These are phyloP conservation scores for Pilasporangium apinafurcum DNA, from an alignment of 352 stramenopile genomes.

Conservation along the genomic window DNA sequence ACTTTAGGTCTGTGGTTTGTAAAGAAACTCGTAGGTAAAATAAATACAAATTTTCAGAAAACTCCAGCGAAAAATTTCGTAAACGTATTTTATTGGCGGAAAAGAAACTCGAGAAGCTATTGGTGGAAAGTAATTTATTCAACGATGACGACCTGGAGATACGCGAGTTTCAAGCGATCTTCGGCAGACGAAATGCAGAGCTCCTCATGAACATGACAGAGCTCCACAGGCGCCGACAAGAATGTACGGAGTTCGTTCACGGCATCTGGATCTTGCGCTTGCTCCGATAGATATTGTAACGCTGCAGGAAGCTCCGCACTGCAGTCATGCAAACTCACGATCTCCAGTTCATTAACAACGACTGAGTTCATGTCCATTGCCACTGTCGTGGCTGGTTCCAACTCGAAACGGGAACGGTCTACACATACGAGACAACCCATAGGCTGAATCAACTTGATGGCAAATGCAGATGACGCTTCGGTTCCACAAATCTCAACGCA, in stretches of 20 bases:
- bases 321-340: constrained; percentile 33
- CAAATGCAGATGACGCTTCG: constrained; percentile 32
- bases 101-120: no score
- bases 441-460: constrained; percentile 30
- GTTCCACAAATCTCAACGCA: constrained; percentile 49
- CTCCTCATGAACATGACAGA: neutral
- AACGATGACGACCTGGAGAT: no score
- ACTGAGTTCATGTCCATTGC: constrained; percentile 65
- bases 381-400: constrained; percentile 16
- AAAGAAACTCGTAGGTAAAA: no score
- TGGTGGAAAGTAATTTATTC: constrained; percentile 2
- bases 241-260: neutral
- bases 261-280: constrained; percentile 8
- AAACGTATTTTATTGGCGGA: no score
- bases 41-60: no score
- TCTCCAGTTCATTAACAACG: constrained; percentile 56
- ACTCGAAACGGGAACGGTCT: constrained; percentile 22
- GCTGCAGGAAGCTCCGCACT: constrained; percentile 17
- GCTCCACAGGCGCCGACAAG: constrained; percentile 1
- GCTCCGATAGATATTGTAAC: constrained; percentile 31
- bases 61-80: no score
- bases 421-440: constrained; percentile 39
- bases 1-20: no score
- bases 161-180: no score
- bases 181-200: neutral